phyloP scores from a whole-genome alignment of 495 filamentous ascomycete genomes.

The Ramalina intermedia region DNA sequence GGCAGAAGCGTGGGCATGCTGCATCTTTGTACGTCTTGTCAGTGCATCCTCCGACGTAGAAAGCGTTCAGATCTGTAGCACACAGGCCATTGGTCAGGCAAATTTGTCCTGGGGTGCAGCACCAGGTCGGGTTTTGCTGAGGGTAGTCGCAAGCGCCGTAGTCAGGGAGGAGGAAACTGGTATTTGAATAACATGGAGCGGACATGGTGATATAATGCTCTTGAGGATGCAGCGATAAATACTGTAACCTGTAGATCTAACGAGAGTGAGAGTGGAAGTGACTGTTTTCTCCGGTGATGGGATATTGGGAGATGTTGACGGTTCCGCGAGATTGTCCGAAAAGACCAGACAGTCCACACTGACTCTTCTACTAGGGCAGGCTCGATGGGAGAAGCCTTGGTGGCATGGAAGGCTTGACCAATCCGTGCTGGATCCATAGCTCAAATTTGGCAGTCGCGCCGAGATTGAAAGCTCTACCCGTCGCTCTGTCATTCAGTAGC shows the following conservation, averaged over 20 bases:
- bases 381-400: no score
- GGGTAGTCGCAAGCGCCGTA: conserved; percentile 5
- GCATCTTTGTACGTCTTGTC: conserved; percentile 1
- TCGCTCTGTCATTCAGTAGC: neutral
- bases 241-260: neutral
- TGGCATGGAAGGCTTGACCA: no score
- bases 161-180: neutral
- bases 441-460: neutral
- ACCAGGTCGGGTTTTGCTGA: conserved; percentile 1
- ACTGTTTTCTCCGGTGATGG: no score
- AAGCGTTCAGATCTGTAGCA: neutral
- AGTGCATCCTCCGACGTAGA: conserved; percentile 10
- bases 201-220: conserved; percentile 2
- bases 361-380: neutral
- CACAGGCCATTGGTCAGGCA: conserved; percentile 9
- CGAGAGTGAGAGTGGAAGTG: no score
- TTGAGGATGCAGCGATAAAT: neutral
- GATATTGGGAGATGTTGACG: no score
- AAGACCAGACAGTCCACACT: neutral
- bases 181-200: neutral
- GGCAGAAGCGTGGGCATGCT: conserved; percentile 6
- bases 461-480: no score
- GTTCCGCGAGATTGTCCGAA: no score
- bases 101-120: conserved; percentile 4
- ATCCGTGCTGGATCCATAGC: neutral